Conservation (phyloP, 495 filamentous ascomycete genomes). For the Penicillium cataractarum region DNA sequence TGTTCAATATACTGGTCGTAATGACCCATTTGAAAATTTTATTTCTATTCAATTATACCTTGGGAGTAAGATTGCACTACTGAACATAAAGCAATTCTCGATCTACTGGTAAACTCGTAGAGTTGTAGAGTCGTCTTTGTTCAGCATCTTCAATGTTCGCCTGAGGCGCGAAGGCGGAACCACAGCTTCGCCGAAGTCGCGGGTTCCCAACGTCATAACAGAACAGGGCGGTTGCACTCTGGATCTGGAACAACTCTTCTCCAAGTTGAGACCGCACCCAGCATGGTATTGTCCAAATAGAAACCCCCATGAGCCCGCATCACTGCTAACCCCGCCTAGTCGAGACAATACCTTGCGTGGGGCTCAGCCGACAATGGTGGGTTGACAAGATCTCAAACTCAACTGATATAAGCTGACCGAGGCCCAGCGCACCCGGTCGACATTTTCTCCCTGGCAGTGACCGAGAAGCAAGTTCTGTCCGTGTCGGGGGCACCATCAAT, state of each 20-base stretch:
- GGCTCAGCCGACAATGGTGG: slow-evolving; percentile 87
- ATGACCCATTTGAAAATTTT: neutral
- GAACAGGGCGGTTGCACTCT: neutral
- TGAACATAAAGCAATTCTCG: too few species aligned
- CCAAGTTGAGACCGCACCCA: neutral
- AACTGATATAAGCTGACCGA: slow-evolving; percentile 25
- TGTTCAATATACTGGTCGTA: slow-evolving; percentile 5
- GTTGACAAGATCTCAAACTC: slow-evolving; percentile 22
- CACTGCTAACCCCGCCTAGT: slow-evolving; percentile 55
- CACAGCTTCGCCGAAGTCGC: slow-evolving; percentile 5
- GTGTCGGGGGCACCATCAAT: slow-evolving; percentile 80
- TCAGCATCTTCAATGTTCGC: slow-evolving; percentile 2
- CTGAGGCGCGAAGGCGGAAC: slow-evolving; percentile 13
- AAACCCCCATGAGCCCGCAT: neutral
- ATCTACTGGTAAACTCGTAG: neutral
- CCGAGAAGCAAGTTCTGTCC: slow-evolving; percentile 73
- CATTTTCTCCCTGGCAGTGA: slow-evolving; percentile 88
- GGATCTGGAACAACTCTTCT: neutral
- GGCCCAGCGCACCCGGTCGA: slow-evolving; percentile 77
- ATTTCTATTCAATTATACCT: neutral
- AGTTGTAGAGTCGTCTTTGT: neutral
- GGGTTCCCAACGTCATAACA: neutral
- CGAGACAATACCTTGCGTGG: slow-evolving; percentile 94
- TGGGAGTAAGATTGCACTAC: neutral
- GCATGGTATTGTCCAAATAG: neutral